Evolutionary conservation across 2,329 filamentous ascomycete species (phyloP).

Genomic region (Lasiodiplodia gonubiensis): DNA sequence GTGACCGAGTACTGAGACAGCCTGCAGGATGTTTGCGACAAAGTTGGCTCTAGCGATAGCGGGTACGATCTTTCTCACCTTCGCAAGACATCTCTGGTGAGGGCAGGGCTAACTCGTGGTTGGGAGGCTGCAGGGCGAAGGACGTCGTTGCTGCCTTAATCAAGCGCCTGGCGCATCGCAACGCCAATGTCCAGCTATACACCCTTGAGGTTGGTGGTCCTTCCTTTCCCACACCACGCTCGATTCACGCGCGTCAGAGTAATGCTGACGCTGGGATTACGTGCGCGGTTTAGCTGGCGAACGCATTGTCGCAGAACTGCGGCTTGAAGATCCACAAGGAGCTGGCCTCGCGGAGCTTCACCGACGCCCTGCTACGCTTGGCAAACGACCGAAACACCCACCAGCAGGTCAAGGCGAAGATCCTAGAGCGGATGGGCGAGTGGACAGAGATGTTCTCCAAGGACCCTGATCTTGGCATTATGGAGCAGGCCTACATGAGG

Average conservation of each 20-base stretch:
- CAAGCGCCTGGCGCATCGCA: slow-evolving; percentile 88
- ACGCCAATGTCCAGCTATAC: slow-evolving; percentile 95
- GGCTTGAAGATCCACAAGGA: slow-evolving; percentile 86
- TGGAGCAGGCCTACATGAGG: slow-evolving; percentile 92
- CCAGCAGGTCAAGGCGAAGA: slow-evolving; percentile 95
- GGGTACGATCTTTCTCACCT: slow-evolving; percentile 39
- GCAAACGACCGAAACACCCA: slow-evolving; percentile 95
- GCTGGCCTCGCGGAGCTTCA: slow-evolving; percentile 88
- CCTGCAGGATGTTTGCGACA: slow-evolving; percentile 64
- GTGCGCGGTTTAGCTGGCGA: slow-evolving; percentile 69
- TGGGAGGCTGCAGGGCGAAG: slow-evolving; percentile 61
- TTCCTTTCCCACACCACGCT: neutral
- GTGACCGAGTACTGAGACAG: slow-evolving; percentile 21
- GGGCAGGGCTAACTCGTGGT: slow-evolving; percentile 12
- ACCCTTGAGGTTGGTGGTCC: slow-evolving; percentile 73
- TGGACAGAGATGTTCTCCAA: slow-evolving; percentile 94
- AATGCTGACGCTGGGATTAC: slow-evolving; percentile 7
- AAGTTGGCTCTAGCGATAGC: slow-evolving; percentile 58
- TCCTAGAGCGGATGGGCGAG: slow-evolving; percentile 92
- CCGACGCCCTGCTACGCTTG: slow-evolving; percentile 87
- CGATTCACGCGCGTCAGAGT: neutral
- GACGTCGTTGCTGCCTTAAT: slow-evolving; percentile 90
- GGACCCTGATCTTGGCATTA: slow-evolving; percentile 92
- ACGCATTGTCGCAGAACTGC: slow-evolving; percentile 91
- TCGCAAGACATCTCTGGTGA: neutral